phyloP scores from a whole-genome alignment of 2,329 filamentous ascomycete species.

The Colletotrichum aenigma region DNA sequence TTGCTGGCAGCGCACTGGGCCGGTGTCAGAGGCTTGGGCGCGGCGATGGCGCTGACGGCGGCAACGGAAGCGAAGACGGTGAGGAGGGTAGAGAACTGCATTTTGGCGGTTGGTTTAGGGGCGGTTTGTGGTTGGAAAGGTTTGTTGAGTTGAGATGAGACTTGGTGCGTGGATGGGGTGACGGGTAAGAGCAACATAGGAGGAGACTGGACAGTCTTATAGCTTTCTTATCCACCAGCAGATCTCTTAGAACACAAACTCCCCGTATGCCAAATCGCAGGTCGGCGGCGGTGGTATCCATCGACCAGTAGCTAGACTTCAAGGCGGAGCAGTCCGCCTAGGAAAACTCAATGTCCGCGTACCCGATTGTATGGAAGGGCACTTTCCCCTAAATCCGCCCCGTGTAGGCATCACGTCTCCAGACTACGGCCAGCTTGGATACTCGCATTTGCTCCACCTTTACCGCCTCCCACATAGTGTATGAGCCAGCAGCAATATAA shows the following conservation, averaged over 20 bases:
- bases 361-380: neutral
- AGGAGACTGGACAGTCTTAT: neutral
- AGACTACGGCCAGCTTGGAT: neutral
- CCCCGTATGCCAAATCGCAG: neutral
- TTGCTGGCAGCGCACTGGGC: neutral
- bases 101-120: neutral
- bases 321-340: neutral
- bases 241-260: neutral
- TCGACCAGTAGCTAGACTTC: neutral
- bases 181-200: fast-evolving
- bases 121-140: fast-evolving
- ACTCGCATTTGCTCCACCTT: neutral
- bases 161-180: neutral
- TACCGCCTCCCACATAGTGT: neutral
- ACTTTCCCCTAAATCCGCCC: neutral
- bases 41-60: neutral
- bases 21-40: neutral
- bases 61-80: neutral
- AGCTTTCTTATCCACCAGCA: neutral
- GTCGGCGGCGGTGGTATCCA: neutral
- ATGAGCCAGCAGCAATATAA: neutral
- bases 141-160: neutral
- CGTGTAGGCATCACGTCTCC: neutral
- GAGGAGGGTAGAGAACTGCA: neutral
- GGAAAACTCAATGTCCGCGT: neutral